These are phyloP conservation scores for Puya raimondii DNA, from an alignment of 176 grass and related monocot species.

Conservation along the genomic window DNA sequence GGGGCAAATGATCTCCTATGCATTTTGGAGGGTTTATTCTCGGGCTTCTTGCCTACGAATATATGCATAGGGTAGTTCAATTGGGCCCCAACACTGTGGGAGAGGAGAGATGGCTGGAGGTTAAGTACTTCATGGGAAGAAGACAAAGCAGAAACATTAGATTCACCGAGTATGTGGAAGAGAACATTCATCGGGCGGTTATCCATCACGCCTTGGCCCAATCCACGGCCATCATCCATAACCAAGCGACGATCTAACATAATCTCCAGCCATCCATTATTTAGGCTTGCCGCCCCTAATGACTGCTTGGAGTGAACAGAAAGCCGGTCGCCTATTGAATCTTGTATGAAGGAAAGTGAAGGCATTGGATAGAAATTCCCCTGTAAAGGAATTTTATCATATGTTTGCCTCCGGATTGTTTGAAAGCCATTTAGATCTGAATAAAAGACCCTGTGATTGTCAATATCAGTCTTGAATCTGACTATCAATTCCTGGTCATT, in stretches of 20 bases:
- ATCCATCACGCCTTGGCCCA: slow-evolving; percentile 95
- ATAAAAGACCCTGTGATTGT: slow-evolving; percentile 81
- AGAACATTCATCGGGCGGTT: slow-evolving; percentile 70
- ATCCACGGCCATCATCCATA: slow-evolving; percentile 72
- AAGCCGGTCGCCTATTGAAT: slow-evolving; percentile 63
- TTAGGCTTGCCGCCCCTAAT: slow-evolving; percentile 74
- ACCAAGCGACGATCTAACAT: slow-evolving; percentile 95
- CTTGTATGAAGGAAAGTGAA: slow-evolving; percentile 87
- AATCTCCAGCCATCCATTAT: slow-evolving; percentile 94
- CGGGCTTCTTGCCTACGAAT: slow-evolving; percentile 54
- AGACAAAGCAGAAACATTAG: slow-evolving; percentile 71
- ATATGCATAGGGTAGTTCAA: slow-evolving; percentile 88
- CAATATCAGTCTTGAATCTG: slow-evolving; percentile 88
- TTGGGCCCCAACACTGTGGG: slow-evolving; percentile 54
- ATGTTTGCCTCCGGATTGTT: slow-evolving; percentile 86
- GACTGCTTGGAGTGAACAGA: slow-evolving; percentile 93
- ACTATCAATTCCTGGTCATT: slow-evolving; percentile 84
- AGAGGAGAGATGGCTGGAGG: slow-evolving; percentile 86
- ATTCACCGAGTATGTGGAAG: slow-evolving; percentile 82
- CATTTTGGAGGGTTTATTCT: slow-evolving; percentile 36
- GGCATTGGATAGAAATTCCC: slow-evolving; percentile 98
- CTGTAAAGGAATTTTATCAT: slow-evolving; percentile 92
- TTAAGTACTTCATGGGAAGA: slow-evolving; percentile 46
- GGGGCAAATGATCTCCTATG: slow-evolving; percentile 53
- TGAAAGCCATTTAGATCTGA: slow-evolving; percentile 98